Evolutionary conservation across 768 basidiomycete genomes (phyloP).

Genomic region (Kondoa subrosea): DNA sequence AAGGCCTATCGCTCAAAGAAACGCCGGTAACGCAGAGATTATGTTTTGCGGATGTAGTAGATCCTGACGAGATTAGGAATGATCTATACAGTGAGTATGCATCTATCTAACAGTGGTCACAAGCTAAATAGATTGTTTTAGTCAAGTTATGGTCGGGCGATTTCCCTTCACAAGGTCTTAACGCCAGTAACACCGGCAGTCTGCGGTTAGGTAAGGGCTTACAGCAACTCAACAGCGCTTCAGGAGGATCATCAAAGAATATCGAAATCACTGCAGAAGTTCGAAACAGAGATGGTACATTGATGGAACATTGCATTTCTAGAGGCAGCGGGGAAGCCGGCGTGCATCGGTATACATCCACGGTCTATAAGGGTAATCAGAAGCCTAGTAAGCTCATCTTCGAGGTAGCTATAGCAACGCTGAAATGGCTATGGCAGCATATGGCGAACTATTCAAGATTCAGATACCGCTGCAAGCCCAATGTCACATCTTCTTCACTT

Average conservation of each 20-base stretch:
- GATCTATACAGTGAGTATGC: constrained; percentile 50
- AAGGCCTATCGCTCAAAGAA: constrained; percentile 54
- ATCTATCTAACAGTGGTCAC: background rate
- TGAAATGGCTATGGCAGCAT: constrained; percentile 37
- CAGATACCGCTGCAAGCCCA: constrained; percentile 18
- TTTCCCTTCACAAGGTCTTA: constrained; percentile 42
- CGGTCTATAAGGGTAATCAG: constrained; percentile 74
- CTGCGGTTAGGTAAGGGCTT: constrained; percentile 34
- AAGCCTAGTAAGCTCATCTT: constrained; percentile 39
- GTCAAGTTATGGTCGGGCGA: constrained; percentile 89
- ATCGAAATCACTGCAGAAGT: constrained; percentile 87
- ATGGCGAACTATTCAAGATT: constrained; percentile 81
- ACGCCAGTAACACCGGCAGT: constrained; percentile 6
- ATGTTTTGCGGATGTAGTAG: constrained; percentile 90
- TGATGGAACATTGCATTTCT: constrained; percentile 55
- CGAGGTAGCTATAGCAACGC: too few relatives aligned
- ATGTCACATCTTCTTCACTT: constrained; percentile 84
- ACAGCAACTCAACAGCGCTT: constrained; percentile 19
- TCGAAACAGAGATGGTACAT: constrained; percentile 49
- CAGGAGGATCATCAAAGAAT: constrained; percentile 40
- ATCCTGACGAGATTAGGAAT: constrained; percentile 78
- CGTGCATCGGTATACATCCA: constrained; percentile 65
- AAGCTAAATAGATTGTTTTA: background rate
- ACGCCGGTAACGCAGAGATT: constrained; percentile 67
- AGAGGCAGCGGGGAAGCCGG: constrained; percentile 71